Base-by-base conservation (phyloP, 1,284 basidiomycete genomes). In the Ustilago xerochloae region DNA sequence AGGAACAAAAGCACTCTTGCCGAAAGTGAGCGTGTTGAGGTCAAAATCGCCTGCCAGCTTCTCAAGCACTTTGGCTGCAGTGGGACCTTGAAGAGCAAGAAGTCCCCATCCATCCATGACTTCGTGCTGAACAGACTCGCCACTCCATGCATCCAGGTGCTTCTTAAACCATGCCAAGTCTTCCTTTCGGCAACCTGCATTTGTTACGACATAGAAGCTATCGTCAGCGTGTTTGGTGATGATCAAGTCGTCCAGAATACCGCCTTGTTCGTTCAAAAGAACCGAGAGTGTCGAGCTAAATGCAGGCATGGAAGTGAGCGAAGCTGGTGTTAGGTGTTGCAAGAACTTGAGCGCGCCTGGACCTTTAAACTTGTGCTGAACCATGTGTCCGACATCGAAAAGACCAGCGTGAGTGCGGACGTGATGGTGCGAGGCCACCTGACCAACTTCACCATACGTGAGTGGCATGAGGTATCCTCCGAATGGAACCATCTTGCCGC, bases 361-460 rank as follows among this genome's bases (percentile, higher is more conserved):
- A 1, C 86, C 86, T 24, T 77, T 61, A 72, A 84, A 85, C 39
- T 78, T 68, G 77, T 83, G 81, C 77, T 87, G 86, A 20, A 86
- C 92, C 96, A 99, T 99, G 86, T 99, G 96, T 30, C 93, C 93
- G 33, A 99, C 97, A 84, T 99, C 96, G 84, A 99, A 99, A 28
- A 99, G 87, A 1, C 95, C 95, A 1, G 90, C 93, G 33, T 88
- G 89, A 6, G 87, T 89, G 33, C 97, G 90, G 56, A 97, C 93
- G 83, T 98, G 92, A 56, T 92, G 90, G 85, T 99, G 96, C 73
- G 93, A 95, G 2, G 91, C 90, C 53, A 94, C 94, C 68, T 67
- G 80, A 20, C 64, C 80, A n/a, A 81, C 88, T 16, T 90, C 91
- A 26, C 66, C 69, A 81, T 97, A 99, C 5, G 89, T 87, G 54